phyloP scores from a whole-genome alignment of 1,284 basidiomycete genomes.

The Veloporphyrellus conicus region DNA sequence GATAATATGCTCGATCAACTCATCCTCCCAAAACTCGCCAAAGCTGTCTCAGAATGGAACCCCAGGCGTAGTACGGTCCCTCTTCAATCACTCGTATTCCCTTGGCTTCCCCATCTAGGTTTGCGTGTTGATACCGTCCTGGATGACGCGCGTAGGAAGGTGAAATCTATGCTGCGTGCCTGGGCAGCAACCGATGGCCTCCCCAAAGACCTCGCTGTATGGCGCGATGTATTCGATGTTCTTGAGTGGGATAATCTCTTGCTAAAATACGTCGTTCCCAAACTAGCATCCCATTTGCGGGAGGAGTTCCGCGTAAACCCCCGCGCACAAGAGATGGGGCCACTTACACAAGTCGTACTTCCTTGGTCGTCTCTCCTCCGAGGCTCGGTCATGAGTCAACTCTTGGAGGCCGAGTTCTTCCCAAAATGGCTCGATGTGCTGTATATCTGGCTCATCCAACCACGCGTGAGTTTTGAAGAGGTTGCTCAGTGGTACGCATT shows the following conservation, averaged over 20 bases:
- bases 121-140: constrained; percentile 75
- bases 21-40: constrained; percentile 85
- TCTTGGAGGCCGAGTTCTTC: constrained; percentile 90
- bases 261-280: constrained; percentile 87
- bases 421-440: constrained; percentile 94
- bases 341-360: constrained; percentile 67
- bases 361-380: constrained; percentile 75
- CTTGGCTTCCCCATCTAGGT: constrained; percentile 90
- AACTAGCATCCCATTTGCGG: constrained; percentile 76
- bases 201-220: constrained; percentile 69
- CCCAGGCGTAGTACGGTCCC: constrained; percentile 54
- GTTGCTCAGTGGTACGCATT: constrained; percentile 88
- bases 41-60: constrained; percentile 83
- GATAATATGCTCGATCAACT: constrained; percentile 97
- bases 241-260: constrained; percentile 89
- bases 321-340: constrained; percentile 80
- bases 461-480: constrained; percentile 79
- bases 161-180: constrained; percentile 73
- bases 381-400: constrained; percentile 69
- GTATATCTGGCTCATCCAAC: constrained; percentile 85
- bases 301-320: constrained; percentile 87
- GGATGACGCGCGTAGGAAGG: constrained; percentile 79
- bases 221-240: constrained; percentile 79
- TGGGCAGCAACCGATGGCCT: constrained; percentile 76
- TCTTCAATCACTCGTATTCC: constrained; percentile 84